phyloP scores from a whole-genome alignment of 345 rosid species.

The Geranium brycei region DNA sequence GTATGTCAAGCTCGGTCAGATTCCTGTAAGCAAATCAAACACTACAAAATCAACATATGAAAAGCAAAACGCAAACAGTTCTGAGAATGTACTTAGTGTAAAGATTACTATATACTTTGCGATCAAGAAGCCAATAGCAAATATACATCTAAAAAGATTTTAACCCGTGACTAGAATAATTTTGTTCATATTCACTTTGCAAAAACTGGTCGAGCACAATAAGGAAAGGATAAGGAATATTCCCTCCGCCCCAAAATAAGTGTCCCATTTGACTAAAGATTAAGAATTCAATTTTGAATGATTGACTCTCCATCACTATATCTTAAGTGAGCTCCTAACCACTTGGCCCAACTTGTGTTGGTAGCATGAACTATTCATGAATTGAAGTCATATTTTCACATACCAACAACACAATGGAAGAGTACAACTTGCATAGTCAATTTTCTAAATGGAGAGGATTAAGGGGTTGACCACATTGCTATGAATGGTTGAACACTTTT shows the following conservation, averaged over 20 bases:
- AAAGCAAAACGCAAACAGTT: background rate
- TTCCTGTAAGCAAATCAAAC: conserved; percentile 28
- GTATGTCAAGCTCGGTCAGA: conserved; percentile 56
- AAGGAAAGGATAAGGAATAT: background rate
- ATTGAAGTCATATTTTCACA: background rate
- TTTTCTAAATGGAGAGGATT: background rate
- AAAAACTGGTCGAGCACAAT: background rate
- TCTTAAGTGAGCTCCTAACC: no score
- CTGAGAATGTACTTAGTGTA: background rate
- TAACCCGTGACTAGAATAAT: background rate
- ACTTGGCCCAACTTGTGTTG: no score
- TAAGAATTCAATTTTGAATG: no score
- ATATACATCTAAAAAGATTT: background rate
- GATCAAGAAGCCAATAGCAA: background rate
- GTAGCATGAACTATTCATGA: no score
- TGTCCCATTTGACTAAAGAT: no score
- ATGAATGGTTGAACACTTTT: background rate
- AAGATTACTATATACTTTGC: background rate
- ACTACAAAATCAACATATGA: conserved; percentile 3
- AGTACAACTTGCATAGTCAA: background rate
- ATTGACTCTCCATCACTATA: no score
- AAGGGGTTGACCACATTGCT: background rate
- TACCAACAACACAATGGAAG: background rate
- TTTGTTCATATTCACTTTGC: background rate
- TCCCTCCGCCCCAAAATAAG: no score